Percentiles rank a stretch among this genome's conserved stretches.
Conservation (phyloP, 2,329 filamentous ascomycete genomes). For the Dactylellina haptotyla region DNA sequence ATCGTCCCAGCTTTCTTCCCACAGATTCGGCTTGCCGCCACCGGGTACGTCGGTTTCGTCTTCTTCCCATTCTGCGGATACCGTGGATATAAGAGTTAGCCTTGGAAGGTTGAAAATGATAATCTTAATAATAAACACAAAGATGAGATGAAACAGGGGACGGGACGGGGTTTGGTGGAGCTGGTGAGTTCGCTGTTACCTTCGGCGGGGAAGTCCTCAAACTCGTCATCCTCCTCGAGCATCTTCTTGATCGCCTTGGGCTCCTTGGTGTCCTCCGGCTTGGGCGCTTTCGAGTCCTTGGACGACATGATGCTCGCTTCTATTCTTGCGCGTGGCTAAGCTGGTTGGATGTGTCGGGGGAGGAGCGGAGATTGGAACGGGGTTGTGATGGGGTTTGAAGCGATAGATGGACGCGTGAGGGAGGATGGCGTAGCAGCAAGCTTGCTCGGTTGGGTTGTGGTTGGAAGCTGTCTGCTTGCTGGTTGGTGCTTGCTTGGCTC, state of each 20-base stretch:
- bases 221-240: slow-evolving; percentile 97
- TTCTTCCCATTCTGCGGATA: slow-evolving; percentile 88
- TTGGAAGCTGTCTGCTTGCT: too few relatives aligned
- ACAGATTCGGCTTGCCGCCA: slow-evolving; percentile 80
- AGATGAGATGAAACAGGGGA: too few relatives aligned
- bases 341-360: not conserved
- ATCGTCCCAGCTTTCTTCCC: slow-evolving; percentile 99
- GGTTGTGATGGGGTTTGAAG: not conserved
- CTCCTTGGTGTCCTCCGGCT: slow-evolving; percentile 46
- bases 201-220: slow-evolving; percentile 97
- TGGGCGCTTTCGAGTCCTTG: slow-evolving; percentile 38
- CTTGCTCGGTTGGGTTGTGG: too few relatives aligned
- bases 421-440: slow-evolving; percentile 17
- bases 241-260: slow-evolving; percentile 66
- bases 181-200: slow-evolving; percentile 69
- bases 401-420: slow-evolving; percentile 22
- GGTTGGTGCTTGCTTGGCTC: too few relatives aligned
- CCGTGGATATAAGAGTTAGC: too few relatives aligned
- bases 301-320: slow-evolving; percentile 50
- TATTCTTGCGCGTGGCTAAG: too few relatives aligned
- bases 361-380: not conserved
- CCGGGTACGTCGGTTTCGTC: slow-evolving; percentile 86
- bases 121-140: too few relatives aligned
- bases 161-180: not conserved
- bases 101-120: not conserved